phyloP scores from a whole-genome alignment of 73 alveolate genomes.

The Blepharisma japonicum region DNA sequence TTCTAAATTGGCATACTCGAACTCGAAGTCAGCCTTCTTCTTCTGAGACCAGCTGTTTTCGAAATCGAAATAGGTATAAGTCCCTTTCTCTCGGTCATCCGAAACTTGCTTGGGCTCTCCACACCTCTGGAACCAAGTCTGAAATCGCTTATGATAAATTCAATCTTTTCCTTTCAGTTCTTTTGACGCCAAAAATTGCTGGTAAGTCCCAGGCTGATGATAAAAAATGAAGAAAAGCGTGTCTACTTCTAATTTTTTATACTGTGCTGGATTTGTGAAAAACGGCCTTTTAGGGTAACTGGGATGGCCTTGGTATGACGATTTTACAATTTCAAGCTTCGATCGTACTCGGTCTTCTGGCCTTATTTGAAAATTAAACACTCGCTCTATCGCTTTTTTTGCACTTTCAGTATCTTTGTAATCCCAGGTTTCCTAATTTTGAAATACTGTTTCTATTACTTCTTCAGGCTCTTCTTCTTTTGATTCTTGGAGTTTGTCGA shows the following conservation, averaged over 20 bases:
- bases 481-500: background rate
- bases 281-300: constrained; percentile 8
- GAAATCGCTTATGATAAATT: constrained; percentile 72
- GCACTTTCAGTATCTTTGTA: constrained; percentile 8
- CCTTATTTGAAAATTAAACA: constrained; percentile 29
- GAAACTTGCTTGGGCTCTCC: constrained; percentile 54
- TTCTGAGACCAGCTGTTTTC: constrained; percentile 47
- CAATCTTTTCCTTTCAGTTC: constrained; percentile 68
- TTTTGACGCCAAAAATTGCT: constrained; percentile 55
- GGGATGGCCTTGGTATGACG: constrained; percentile 22
- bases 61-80: constrained; percentile 47
- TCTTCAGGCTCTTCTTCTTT: constrained; percentile 17
- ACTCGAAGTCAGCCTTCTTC: constrained; percentile 31
- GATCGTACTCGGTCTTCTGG: constrained; percentile 33
- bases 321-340: background rate
- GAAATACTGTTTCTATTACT: background rate
- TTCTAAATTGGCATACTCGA: constrained; percentile 39
- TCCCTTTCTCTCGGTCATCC: constrained; percentile 35
- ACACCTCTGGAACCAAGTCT: constrained; percentile 68
- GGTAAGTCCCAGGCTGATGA: constrained; percentile 66
- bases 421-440: constrained; percentile 12
- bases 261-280: constrained; percentile 30
- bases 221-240: constrained; percentile 86
- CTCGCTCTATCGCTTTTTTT: constrained; percentile 21
- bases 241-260: constrained; percentile 59